Percentiles rank a stretch among this genome's conserved stretches.
Conservation (phyloP, 1,284 basidiomycete genomes). For the Cutaneotrichosporon daszewskae region DNA sequence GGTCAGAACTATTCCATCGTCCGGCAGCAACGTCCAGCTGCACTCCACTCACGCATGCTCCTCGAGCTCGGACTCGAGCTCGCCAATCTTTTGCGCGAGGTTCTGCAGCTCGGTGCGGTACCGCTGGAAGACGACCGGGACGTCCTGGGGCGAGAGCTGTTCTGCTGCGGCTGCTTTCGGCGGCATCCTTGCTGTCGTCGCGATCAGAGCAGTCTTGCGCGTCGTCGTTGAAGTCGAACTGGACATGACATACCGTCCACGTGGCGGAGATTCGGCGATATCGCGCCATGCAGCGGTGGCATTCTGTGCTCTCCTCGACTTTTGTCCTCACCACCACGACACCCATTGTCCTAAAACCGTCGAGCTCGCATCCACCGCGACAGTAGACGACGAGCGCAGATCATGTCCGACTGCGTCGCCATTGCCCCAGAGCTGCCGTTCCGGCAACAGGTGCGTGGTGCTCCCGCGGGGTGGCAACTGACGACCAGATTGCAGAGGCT, state of each 20-base stretch:
- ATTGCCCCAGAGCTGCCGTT: constrained; percentile 84
- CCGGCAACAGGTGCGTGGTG: constrained; percentile 64
- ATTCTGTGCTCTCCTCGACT: too few relatives aligned
- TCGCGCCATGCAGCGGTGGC: too few relatives aligned
- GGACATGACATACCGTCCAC: not conserved
- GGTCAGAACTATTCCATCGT: not conserved
- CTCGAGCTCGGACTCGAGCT: constrained; percentile 86
- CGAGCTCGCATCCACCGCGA: not conserved
- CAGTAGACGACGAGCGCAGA: constrained; percentile 8
- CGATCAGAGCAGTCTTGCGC: not conserved
- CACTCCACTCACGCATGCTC: constrained; percentile 59
- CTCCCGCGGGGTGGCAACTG: not conserved
- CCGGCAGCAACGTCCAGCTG: not conserved
- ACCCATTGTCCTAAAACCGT: not conserved
- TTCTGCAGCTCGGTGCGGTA: constrained; percentile 78
- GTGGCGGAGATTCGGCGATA: not conserved
- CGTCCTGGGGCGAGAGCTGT: constrained; percentile 33
- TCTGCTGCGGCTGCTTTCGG: constrained; percentile 29
- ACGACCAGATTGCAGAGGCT: constrained; percentile 16
- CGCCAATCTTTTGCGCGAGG: constrained; percentile 83
- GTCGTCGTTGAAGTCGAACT: not conserved
- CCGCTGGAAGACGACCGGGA: constrained; percentile 46
- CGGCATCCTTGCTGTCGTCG: constrained; percentile 23
- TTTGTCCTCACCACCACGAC: constrained; percentile 1
- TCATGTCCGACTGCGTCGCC: constrained; percentile 66